Evolutionary conservation across 352 stramenopile species (phyloP), one percentile per base, ranked within the genome.

Genomic region (Phytophthora quininea): DNA sequence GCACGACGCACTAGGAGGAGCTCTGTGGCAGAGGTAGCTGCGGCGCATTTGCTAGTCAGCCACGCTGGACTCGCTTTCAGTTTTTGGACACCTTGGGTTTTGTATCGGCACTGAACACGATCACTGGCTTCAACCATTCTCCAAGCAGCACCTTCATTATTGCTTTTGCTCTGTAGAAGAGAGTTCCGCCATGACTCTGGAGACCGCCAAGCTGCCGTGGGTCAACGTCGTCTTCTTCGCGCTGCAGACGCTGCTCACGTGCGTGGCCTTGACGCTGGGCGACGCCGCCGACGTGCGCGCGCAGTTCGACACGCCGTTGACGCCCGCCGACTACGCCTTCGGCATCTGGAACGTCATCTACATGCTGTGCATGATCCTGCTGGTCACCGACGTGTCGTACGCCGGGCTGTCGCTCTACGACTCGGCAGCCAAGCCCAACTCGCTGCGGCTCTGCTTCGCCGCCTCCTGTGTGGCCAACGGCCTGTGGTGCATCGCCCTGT

Each of bases 261-360:
- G 71, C 37, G 45, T 88, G 24, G 72, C 58, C 12, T 68, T 88
- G 53, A 31, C 54, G 12, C 40, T 73, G 38, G 68, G 71, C 37
- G 57, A 72, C 58, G 63, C 67, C 6, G 46, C 11, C 15, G 56
- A 73, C 19, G 54, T 76, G 37, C 62, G 80, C 37, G 33, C 43
- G 6, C 40, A 79, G 60, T 67, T 74, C 37, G 68, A 89, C 58
- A 87, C 83, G 58, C 73, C 82, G 24, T 33, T 91, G 49, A 91
- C 83, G 40, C 83, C 83, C 0, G 80, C 80, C 8, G 42, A 48
- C 14, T 87, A 76, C 58, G 77, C 73, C 15, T 92, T 91, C 68
- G 79, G 73, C 27, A 87, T 93, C 62, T 92, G 83, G 81, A 79
- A 77, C 58, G 40, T 71, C 58, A 90, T 93, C 72, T 89, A 91